phyloP scores from a whole-genome alignment of 148 eudicot species.

The Pouteria glomerata region DNA sequence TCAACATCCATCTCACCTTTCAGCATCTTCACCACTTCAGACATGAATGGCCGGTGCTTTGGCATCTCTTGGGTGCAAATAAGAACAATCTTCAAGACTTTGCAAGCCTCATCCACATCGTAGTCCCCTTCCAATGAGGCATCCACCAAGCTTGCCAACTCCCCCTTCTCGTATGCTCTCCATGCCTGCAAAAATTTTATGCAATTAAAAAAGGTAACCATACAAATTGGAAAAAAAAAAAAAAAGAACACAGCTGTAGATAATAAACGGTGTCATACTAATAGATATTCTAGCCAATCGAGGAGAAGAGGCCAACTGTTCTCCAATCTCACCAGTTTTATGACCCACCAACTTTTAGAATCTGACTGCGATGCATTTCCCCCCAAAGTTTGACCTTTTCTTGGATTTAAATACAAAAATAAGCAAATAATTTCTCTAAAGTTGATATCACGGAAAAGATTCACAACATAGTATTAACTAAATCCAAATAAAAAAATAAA shows the following conservation, averaged over 20 bases:
- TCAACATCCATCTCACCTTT: slow-evolving; percentile 45
- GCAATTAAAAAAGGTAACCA: not conserved
- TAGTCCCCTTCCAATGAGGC: slow-evolving; percentile 40
- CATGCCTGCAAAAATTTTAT: slow-evolving; percentile 50
- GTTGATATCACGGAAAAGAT: no score
- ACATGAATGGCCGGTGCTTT: slow-evolving; percentile 59
- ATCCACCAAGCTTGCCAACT: slow-evolving; percentile 40
- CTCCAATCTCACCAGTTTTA: no score
- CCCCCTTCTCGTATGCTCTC: slow-evolving; percentile 38
- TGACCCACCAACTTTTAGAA: no score
- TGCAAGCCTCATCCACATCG: slow-evolving; percentile 45
- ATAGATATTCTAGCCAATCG: not conserved
- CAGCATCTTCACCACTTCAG: slow-evolving; percentile 55
- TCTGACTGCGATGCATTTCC: no score
- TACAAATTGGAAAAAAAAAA: not conserved
- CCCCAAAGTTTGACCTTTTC: no score
- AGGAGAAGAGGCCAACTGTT: not conserved
- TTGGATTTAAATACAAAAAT: no score
- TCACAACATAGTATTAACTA: no score
- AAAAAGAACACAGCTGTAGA: not conserved
- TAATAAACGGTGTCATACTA: not conserved
- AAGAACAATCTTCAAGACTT: slow-evolving; percentile 50
- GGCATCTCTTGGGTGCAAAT: slow-evolving; percentile 69
- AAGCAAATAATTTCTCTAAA: no score
- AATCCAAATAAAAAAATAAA: no score